Evolutionary conservation across 257 asterid species (phyloP), one percentile per base, ranked within the genome.

Genomic region (Lycium barbarum): DNA sequence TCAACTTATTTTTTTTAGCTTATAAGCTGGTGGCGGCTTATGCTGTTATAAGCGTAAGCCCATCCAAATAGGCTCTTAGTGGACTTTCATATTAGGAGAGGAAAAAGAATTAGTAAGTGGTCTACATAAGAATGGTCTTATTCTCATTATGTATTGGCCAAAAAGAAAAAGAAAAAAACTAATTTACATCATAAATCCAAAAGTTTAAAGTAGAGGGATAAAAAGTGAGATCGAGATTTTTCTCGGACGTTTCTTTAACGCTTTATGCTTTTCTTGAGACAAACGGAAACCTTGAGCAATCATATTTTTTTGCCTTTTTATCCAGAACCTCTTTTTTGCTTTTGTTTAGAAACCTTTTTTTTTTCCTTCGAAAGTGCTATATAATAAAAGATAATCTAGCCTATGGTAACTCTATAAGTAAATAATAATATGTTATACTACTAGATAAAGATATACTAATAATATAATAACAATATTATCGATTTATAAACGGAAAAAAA

Each of bases 211-310:
- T 57, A 15, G 20, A 8, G 45, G 35, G 22, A n/a, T 47, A 47
- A 11, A 73, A 73, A 47, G 61, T 74, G 20, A 49, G 61, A 18
- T 22, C 15, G 57, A 74, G 4, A 22, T 74, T 74, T 49, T 74
- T 74, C 61, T 3, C 11, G 13, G 81, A 49, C 62, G 20, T 74
- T 76, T 76, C 47, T 76, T 76, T 54, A 7, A 7, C 65, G 53
- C 82, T 76, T 76, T 26, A 76, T 76, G 15, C 82, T 53, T 76
- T 76, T 76, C 82, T 76, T 76, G 82, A 7, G 40, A 33, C 49
- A 14, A 76, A 76, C n/a, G 82, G 82, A 76, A 51, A 14, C 82
- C 26, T 76, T 26, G 82, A 26, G 63, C 47, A 76, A 53, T 76
- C 18, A 53, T 3, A 26, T 13, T 53, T 26, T 17, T 51, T 76